Evolutionary conservation across 352 stramenopile species (phyloP), one percentile per base, ranked within the genome.

Genomic region (Globisporangium sylvaticum): DNA sequence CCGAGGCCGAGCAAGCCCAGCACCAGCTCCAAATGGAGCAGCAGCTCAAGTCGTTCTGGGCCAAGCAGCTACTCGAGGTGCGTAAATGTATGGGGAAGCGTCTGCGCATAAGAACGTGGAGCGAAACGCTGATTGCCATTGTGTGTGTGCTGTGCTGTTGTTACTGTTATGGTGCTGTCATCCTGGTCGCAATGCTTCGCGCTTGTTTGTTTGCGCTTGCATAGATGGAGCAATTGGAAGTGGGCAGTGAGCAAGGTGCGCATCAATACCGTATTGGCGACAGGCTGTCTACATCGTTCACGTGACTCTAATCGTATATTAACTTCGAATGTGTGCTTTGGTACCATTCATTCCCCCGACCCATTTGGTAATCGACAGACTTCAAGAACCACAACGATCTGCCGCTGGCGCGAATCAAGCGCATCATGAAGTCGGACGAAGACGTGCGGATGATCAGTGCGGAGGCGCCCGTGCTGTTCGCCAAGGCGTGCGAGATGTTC

Each of bases 361-460:
- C 39, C 9, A 31, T 15, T 22, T 59, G 25, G 42, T 10, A 15
- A 22, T 8, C 22, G 1, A 24, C 62, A 95, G 87, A 99, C 69
- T 99, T 99, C 68, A 99, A 99, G 84, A 99, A 98, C 73, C 97
- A 99, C 88, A 99, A 99, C 76, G 97, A 99, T 77, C 83, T 99
- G 55, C 97, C 97, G 18, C 77, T 99, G 54, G 97, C 97, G 22
- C 87, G 97, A 46, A 99, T 99, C 85, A 99, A 99, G 82, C 86
- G 97, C 31, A 99, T 99, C 71, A 99, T 99, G 97, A 99, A 99
- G 84, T 98, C 90, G 46, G 97, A 99, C 73, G 97, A 99, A 73
- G 88, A 96, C 70, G 89, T 99, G 14, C 80, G 97, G 39, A 99
- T 99, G 98, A 99, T 99, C 75, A 98, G 90, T 66, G 94, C 94